Evolutionary conservation across 345 rosid genomes (phyloP), one percentile per base, ranked within the genome.

Genomic region (Boechera retrofracta): DNA sequence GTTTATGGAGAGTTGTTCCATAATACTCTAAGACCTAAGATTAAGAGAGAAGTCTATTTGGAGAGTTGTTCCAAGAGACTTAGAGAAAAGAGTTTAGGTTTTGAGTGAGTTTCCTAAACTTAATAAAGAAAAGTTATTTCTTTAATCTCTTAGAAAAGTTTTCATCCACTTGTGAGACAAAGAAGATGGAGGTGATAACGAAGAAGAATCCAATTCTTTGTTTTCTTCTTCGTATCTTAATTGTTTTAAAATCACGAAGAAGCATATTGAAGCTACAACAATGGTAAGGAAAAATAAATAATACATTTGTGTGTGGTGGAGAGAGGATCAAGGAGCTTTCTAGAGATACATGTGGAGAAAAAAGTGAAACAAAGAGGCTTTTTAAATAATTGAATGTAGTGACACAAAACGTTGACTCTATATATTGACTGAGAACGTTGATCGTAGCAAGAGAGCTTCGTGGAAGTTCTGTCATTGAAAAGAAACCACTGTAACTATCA

Each of bases 371-470:
- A 52, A 52, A 53, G 28, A 21, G 4, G 5, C 5, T 42, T 42
- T 42, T 42, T 44, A 8, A n/a, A 16, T 48, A 52, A 18, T 53
- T 45, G 18, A 5, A 45, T 4, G 5, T 45, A 4, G 32, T 53
- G 58, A 53, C 33, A 53, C 58, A 53, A 53, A 10, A 5, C 32
- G 58, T 49, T 49, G 28, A 49, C 54, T 49, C 10, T 18, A 26
- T 5, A 26, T 54, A 54, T 5, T 54, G 33, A 26, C 32, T 52
- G 15, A 53, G 32, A 24, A 26, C 32, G 57, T 54, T 54, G 59
- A 54, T 54, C 59, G 4, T 26, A 54, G 58, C 58, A 54, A 26
- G 58, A 26, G 58, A 54, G 58, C 58, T 54, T 54, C 33, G 15
- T 53, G 6, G 32, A 53, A 53, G 31, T 11, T 24, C 5, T 8